phyloP scores from a whole-genome alignment of 228 moss, liverwort and hornwort genomes.

The Sphagnum fallax region DNA sequence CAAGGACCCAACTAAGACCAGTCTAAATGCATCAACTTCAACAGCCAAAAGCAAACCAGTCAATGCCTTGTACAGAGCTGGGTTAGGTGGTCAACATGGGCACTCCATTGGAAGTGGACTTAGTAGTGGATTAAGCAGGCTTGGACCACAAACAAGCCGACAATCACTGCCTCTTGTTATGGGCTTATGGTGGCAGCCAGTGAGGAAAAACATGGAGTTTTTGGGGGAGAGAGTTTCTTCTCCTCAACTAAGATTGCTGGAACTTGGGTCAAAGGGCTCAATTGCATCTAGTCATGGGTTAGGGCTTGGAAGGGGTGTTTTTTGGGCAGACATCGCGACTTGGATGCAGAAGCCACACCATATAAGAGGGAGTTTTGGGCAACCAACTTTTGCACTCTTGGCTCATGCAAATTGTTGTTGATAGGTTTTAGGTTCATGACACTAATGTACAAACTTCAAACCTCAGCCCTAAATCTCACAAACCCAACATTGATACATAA shows the following conservation, averaged over 20 bases:
- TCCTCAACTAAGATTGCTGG: conserved; percentile 1
- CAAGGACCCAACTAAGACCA: background rate
- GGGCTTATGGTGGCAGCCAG: conserved; percentile 45
- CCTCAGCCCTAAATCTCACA: too few species aligned
- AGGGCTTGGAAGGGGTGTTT: conserved; percentile 7
- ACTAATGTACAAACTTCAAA: too few species aligned
- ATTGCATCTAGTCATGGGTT: conserved; percentile 5
- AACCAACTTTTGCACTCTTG: too few species aligned
- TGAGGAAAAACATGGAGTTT: conserved; percentile 24
- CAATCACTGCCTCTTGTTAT: conserved; percentile 28
- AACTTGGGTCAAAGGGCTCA: conserved; percentile 1
- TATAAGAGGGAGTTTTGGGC: too few species aligned
- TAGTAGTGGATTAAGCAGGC: conserved; percentile 17
- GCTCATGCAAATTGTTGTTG: too few species aligned
- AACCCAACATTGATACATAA: too few species aligned
- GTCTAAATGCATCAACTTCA: background rate
- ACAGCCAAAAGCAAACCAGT: conserved; percentile 10
- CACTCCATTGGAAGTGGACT: conserved; percentile 25
- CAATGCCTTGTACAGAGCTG: conserved; percentile 12
- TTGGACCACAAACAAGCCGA: conserved; percentile 14
- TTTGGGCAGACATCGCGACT: conserved; percentile 31
- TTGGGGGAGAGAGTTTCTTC: background rate
- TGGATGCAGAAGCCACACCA: conserved; percentile 9
- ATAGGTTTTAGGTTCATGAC: too few species aligned
- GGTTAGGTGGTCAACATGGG: conserved; percentile 16